Conservation (phyloP, 108 stramenopile species). For the Skeletonema menzelii region DNA sequence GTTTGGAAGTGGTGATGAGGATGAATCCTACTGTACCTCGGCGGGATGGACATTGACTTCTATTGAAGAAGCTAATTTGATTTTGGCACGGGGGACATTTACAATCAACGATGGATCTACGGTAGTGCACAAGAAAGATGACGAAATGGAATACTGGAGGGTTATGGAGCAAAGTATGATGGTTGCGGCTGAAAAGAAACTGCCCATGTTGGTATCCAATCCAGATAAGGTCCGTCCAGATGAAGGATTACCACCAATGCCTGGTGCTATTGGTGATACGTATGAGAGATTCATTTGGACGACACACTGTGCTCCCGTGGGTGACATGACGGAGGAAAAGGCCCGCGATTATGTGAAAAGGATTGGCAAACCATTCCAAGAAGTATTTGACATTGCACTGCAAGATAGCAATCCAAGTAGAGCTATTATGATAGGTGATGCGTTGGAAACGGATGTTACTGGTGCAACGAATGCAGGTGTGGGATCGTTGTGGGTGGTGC, state of each 20-base stretch:
- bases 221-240: constrained; percentile 90
- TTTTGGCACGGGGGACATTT: constrained; percentile 87
- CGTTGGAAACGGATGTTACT: constrained; percentile 82
- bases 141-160: constrained; percentile 55
- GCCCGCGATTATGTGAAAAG: constrained; percentile 53
- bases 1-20: constrained; percentile 91
- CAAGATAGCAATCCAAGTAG: constrained; percentile 18
- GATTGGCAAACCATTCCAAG: constrained; percentile 80
- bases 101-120: constrained; percentile 56
- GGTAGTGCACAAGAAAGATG: constrained; percentile 44
- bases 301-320: constrained; percentile 30
- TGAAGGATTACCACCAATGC: constrained; percentile 84
- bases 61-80: constrained; percentile 85
- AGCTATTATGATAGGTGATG: constrained; percentile 82
- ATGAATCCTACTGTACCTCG: constrained; percentile 76
- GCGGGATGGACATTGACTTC: constrained; percentile 74
- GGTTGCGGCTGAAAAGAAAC: constrained; percentile 55
- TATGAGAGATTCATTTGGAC: constrained; percentile 64
- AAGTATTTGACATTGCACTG: constrained; percentile 75
- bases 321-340: constrained; percentile 33
- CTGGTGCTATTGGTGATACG: constrained; percentile 82
- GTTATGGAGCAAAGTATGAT: constrained; percentile 53
- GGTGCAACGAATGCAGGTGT: constrained; percentile 56
- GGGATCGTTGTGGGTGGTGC: constrained; percentile 72
- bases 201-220: constrained; percentile 93